These are phyloP conservation scores for Geoglossum glabrum DNA, from an alignment of 495 filamentous ascomycete species.

Conservation along the genomic window DNA sequence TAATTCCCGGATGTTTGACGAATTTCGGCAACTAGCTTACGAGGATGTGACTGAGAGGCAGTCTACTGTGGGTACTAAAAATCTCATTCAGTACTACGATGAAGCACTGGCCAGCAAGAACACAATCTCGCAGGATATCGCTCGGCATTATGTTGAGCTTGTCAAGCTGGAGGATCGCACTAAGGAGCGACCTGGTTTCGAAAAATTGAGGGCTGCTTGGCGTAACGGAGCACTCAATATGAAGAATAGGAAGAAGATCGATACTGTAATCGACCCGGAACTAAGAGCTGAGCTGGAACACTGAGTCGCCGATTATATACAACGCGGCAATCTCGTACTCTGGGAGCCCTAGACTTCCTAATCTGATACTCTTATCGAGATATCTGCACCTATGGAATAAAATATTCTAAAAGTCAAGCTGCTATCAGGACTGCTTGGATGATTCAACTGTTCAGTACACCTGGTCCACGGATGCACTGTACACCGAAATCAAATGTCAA, in stretches of 20 bases:
- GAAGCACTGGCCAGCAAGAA: constrained; percentile 28
- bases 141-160: constrained; percentile 31
- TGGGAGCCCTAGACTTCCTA: not conserved
- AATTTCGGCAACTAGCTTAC: constrained; percentile 51
- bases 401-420: not conserved
- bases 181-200: constrained; percentile 25
- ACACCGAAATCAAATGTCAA: not conserved
- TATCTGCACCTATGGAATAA: not conserved
- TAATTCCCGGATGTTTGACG: constrained; percentile 58
- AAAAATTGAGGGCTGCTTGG: constrained; percentile 28
- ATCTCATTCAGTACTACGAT: constrained; percentile 39
- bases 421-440: not conserved
- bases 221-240: constrained; percentile 32
- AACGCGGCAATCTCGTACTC: not conserved
- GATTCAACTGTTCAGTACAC: not conserved
- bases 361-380: not conserved
- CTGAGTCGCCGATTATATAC: constrained; percentile 10
- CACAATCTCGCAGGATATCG: constrained; percentile 28
- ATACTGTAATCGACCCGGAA: constrained; percentile 22
- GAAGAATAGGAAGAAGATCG: constrained; percentile 35
- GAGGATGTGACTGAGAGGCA: constrained; percentile 37
- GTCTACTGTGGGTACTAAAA: constrained; percentile 29
- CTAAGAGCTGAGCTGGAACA: constrained; percentile 25
- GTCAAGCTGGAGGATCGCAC: constrained; percentile 22
- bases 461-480: not conserved